A percentile compares a stretch with the other conserved stretches of the same genome.
These are phyloP conservation scores for Stentor coeruleus DNA, from an alignment of 73 alveolate species.

Conservation along the genomic window DNA sequence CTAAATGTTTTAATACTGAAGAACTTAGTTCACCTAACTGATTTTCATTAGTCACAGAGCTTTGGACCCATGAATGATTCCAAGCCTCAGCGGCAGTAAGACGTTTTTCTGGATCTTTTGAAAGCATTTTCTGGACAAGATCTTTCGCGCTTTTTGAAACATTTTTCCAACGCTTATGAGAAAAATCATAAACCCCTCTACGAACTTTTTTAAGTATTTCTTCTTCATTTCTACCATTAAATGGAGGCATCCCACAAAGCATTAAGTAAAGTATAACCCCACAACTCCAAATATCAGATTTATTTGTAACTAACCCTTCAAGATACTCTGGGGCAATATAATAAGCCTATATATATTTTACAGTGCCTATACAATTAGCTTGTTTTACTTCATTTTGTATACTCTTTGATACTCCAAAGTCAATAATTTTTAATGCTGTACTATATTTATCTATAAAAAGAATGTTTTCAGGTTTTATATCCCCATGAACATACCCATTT, in stretches of 20 bases:
- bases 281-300: slow-evolving; percentile 60
- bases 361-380: too few species aligned
- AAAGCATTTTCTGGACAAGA: slow-evolving; percentile 63
- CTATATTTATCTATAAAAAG: slow-evolving; percentile 42
- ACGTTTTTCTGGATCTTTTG: slow-evolving; percentile 48
- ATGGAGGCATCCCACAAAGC: slow-evolving; percentile 77
- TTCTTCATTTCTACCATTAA: slow-evolving; percentile 72
- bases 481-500: slow-evolving; percentile 42
- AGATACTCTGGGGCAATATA: slow-evolving; percentile 82
- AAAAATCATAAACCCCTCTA: slow-evolving; percentile 64
- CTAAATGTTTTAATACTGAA: too few species aligned
- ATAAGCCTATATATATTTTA: too few species aligned
- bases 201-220: slow-evolving; percentile 64
- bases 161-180: slow-evolving; percentile 67
- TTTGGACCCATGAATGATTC: slow-evolving; percentile 47
- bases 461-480: slow-evolving; percentile 69
- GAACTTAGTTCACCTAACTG: too few species aligned
- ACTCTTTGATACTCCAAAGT: too few species aligned
- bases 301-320: slow-evolving; percentile 39
- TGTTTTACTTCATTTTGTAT: too few species aligned
- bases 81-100: slow-evolving; percentile 51
- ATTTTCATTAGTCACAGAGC: too few species aligned
- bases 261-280: slow-evolving; percentile 74
- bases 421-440: slow-evolving; percentile 38
- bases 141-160: slow-evolving; percentile 74